A percentile compares a stretch with the other conserved stretches of the same genome.
Conservation (phyloP, 1,284 basidiomycete genomes). For the Rhodotorula sp. region DNA sequence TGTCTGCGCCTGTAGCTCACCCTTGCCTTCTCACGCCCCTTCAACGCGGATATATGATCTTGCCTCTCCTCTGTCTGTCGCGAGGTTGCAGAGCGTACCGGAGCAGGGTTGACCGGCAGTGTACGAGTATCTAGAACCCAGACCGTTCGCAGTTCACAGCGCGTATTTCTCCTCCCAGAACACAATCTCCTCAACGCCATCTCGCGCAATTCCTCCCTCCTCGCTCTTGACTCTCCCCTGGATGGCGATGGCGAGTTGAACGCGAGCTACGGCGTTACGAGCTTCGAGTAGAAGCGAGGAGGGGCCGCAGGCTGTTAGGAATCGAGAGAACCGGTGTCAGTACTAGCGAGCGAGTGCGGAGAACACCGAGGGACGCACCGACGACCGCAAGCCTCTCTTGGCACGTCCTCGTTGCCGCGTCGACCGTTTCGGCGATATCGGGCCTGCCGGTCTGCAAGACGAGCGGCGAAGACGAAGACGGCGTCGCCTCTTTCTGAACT, state of each 20-base stretch:
- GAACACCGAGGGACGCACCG: conserved; percentile 24
- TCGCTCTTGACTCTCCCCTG: neutral
- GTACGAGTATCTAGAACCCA: no score
- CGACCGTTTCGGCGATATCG: conserved; percentile 39
- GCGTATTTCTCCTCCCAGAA: conserved; percentile 30
- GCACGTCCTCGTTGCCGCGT: conserved; percentile 29
- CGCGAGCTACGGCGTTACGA: conserved; percentile 48
- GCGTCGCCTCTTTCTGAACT: neutral
- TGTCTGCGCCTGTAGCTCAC: no score
- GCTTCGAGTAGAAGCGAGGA: conserved; percentile 48
- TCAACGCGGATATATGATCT: no score
- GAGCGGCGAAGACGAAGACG: no score
- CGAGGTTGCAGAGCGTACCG: no score
- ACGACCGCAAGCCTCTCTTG: conserved; percentile 44
- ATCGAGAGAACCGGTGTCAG: neutral
- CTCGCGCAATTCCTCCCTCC: neutral
- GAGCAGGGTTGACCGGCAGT: no score
- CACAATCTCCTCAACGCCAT: conserved; percentile 14
- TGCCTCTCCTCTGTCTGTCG: no score
- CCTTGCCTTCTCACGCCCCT: no score
- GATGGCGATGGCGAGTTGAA: conserved; percentile 45
- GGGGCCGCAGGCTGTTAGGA: conserved; percentile 47
- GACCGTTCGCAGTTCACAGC: neutral
- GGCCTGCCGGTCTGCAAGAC: neutral
- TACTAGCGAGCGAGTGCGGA: neutral